Conservation (phyloP, 2,329 filamentous ascomycete species). For the Sphaceloma murrayae region DNA sequence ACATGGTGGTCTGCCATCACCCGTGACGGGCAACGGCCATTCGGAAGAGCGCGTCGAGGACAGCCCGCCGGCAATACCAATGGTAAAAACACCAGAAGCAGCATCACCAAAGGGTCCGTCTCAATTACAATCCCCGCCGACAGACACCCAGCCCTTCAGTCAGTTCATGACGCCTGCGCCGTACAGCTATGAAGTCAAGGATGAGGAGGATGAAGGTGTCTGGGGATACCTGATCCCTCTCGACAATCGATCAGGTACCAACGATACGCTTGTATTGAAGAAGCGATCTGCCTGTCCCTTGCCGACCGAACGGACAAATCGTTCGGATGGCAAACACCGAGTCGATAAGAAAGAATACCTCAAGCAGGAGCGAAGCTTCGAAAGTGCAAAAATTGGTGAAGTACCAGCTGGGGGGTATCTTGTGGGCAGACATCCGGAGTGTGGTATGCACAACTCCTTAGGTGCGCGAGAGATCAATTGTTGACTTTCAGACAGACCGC, state of each 20-base stretch:
- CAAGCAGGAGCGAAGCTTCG: slow-evolving; percentile 52
- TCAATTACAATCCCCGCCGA: slow-evolving; percentile 54
- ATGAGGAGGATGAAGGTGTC: slow-evolving; percentile 75
- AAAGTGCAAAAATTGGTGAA: slow-evolving; percentile 40
- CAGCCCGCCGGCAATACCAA: slow-evolving; percentile 2
- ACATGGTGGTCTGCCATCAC: slow-evolving; percentile 66
- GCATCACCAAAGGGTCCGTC: slow-evolving; percentile 24
- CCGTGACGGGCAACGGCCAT: slow-evolving; percentile 61
- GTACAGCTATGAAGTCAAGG: slow-evolving; percentile 70
- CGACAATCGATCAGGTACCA: slow-evolving; percentile 45
- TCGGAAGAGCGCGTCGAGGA: slow-evolving; percentile 5
- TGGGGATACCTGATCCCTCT: slow-evolving; percentile 93
- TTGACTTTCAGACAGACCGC: slow-evolving; percentile 66
- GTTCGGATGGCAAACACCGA: slow-evolving; percentile 35
- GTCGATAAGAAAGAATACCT: slow-evolving; percentile 46
- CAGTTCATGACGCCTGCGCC: slow-evolving; percentile 67
- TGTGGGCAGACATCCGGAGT: slow-evolving; percentile 87
- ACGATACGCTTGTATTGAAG: slow-evolving; percentile 60
- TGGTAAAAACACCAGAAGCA: slow-evolving; percentile 37
- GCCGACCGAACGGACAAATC: slow-evolving; percentile 34
- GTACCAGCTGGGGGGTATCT: slow-evolving; percentile 73
- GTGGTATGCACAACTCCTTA: slow-evolving; percentile 52
- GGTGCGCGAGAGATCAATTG: slow-evolving; percentile 11
- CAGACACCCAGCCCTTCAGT: slow-evolving; percentile 69
- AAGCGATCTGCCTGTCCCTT: slow-evolving; percentile 62